These are phyloP conservation scores for Apophysomyces variabilis DNA, from an alignment of 371 early-diverging fungal genomes.

Conservation along the genomic window DNA sequence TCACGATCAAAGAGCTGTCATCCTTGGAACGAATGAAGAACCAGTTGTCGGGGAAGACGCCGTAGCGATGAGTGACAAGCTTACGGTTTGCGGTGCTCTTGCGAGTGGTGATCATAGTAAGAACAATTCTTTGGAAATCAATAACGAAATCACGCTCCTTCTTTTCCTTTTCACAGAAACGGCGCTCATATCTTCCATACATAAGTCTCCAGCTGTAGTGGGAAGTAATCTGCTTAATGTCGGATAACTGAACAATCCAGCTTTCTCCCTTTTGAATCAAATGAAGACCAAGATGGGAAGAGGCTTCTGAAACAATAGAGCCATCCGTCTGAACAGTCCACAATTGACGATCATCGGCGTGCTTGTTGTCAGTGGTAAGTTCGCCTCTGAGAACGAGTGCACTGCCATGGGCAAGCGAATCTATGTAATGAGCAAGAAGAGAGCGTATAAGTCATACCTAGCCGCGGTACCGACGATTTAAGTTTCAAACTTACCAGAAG, in stretches of 20 bases:
- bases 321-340: conserved; percentile 49
- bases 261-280: conserved; percentile 30
- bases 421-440: conserved; percentile 14
- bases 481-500: conserved; percentile 29
- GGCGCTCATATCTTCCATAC: conserved; percentile 35
- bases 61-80: conserved; percentile 41
- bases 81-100: conserved; percentile 24
- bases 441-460: not conserved
- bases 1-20: conserved; percentile 35
- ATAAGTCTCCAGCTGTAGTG: conserved; percentile 41
- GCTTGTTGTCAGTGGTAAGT: conserved; percentile 15
- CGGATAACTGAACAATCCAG: conserved; percentile 33
- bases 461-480: too few relatives aligned
- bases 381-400: conserved; percentile 30
- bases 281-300: conserved; percentile 32
- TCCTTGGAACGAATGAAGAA: conserved; percentile 53
- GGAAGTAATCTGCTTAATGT: conserved; percentile 20
- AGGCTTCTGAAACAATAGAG: conserved; percentile 34
- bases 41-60: conserved; percentile 53
- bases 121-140: not conserved
- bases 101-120: not conserved
- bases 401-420: conserved; percentile 29
- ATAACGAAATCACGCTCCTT: conserved; percentile 16
- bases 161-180: conserved; percentile 34
- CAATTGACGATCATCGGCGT: conserved; percentile 33